These are phyloP conservation scores for Ceratobasidium sp. DNA, from an alignment of 1,284 basidiomycete species.

Conservation along the genomic window DNA sequence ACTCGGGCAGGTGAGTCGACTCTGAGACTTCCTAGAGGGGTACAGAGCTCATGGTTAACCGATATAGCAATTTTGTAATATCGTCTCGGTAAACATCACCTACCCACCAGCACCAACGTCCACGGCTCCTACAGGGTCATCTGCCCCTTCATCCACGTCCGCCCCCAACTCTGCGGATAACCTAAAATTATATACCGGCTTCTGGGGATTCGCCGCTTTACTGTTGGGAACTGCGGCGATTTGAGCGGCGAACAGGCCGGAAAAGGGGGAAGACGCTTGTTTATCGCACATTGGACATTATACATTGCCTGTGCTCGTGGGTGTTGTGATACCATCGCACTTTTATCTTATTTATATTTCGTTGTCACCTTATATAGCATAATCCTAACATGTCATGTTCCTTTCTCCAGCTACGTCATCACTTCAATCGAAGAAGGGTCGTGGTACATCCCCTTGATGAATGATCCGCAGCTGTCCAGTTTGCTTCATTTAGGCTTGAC, in stretches of 20 bases:
- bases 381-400: background rate
- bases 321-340: constrained; percentile 2
- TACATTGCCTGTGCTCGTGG: background rate
- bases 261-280: background rate
- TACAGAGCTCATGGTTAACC: background rate
- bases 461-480: background rate
- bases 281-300: background rate
- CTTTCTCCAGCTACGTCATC: background rate
- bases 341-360: constrained; percentile 37
- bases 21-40: no score
- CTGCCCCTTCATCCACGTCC: background rate
- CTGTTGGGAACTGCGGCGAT: background rate
- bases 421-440: background rate
- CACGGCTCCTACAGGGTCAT: background rate
- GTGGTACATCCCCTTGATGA: background rate
- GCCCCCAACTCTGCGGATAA: background rate
- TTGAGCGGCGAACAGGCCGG: background rate
- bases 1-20: constrained; percentile 5
- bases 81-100: constrained; percentile 14
- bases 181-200: background rate
- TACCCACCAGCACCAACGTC: constrained; percentile 12
- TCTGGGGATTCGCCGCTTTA: background rate
- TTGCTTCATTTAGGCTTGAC: background rate
- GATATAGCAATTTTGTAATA: constrained; percentile 30
- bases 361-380: background rate